Percentiles rank a stretch among this genome's conserved stretches.
Conservation (phyloP, 2,329 filamentous ascomycete species). For the Aspergillus novofumigatus region DNA sequence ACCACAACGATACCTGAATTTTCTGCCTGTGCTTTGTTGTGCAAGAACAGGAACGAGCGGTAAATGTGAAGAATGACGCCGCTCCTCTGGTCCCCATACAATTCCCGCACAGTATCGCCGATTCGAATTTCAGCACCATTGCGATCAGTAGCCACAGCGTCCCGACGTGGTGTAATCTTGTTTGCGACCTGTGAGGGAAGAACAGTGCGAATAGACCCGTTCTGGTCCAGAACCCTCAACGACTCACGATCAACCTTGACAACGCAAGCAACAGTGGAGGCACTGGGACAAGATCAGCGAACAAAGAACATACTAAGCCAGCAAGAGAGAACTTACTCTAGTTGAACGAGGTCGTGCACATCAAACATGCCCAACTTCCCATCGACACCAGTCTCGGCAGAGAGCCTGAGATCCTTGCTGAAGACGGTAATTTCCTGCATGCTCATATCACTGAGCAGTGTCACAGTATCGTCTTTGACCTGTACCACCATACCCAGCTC, state of each 20-base stretch:
- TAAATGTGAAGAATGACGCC: slow-evolving; percentile 93
- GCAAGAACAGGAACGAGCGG: slow-evolving; percentile 84
- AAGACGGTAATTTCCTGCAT: slow-evolving; percentile 96
- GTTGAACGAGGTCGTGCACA: slow-evolving; percentile 88
- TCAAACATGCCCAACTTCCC: slow-evolving; percentile 80
- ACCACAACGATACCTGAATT: slow-evolving; percentile 89
- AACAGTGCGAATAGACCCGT: slow-evolving; percentile 73
- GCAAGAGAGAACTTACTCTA: slow-evolving; percentile 58
- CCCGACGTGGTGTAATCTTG: slow-evolving; percentile 75
- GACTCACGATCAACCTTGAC: slow-evolving; percentile 95
- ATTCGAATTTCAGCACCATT: slow-evolving; percentile 88
- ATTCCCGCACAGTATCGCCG: slow-evolving; percentile 90
- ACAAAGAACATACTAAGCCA: background rate
- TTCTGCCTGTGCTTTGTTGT: slow-evolving; percentile 77
- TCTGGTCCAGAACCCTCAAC: slow-evolving; percentile 83
- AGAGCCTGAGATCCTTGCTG: slow-evolving; percentile 91
- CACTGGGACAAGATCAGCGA: slow-evolving; percentile 42
- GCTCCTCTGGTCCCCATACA: slow-evolving; percentile 75
- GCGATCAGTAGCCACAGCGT: slow-evolving; percentile 85
- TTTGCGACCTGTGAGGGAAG: slow-evolving; percentile 90
- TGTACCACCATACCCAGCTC: slow-evolving; percentile 97
- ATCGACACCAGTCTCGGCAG: slow-evolving; percentile 84
- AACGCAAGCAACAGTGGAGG: slow-evolving; percentile 86
- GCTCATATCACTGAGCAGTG: slow-evolving; percentile 85
- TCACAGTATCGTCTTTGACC: slow-evolving; percentile 87